Conservation (phyloP, 805 yeast species). For the Teunomyces kruisii region DNA sequence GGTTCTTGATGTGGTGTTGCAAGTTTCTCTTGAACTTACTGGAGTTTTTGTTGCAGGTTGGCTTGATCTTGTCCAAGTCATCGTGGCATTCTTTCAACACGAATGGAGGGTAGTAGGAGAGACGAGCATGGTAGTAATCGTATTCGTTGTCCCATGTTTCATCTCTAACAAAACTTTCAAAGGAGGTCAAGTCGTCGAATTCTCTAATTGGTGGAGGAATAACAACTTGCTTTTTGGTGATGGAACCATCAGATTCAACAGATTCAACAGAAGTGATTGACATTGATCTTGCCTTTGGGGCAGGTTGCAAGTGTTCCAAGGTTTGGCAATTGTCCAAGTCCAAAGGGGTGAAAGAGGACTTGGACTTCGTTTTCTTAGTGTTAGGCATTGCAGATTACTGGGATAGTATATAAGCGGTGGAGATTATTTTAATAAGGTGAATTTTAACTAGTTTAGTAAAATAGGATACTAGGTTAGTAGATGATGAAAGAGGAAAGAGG, state of each 20-base stretch:
- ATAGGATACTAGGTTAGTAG: not conserved
- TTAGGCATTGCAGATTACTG: constrained; percentile 18
- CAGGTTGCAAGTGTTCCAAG: constrained; percentile 37
- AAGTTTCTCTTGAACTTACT: constrained; percentile 71
- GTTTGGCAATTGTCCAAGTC: constrained; percentile 40
- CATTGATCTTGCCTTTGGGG: constrained; percentile 38
- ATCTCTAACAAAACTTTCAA: constrained; percentile 64
- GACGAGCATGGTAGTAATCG: constrained; percentile 65
- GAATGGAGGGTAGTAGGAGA: constrained; percentile 73
- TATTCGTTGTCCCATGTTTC: constrained; percentile 78
- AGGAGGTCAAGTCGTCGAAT: constrained; percentile 63
- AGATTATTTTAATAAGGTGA: not conserved
- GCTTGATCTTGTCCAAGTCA: constrained; percentile 69
- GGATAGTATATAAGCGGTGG: constrained; percentile 2
- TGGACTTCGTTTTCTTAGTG: constrained; percentile 26
- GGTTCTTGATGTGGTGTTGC: constrained; percentile 73
- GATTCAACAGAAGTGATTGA: constrained; percentile 42
- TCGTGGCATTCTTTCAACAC: constrained; percentile 64
- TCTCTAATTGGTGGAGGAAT: constrained; percentile 43
- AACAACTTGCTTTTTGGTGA: constrained; percentile 23
- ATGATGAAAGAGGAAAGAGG: not conserved
- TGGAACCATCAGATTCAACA: constrained; percentile 26
- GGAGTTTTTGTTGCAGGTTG: constrained; percentile 68
- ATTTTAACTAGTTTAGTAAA: not conserved
- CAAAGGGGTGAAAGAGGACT: constrained; percentile 22